Evolutionary conservation across 192 early-diverging fungal species (phyloP).

Genomic region (Backusella morwellensis): DNA sequence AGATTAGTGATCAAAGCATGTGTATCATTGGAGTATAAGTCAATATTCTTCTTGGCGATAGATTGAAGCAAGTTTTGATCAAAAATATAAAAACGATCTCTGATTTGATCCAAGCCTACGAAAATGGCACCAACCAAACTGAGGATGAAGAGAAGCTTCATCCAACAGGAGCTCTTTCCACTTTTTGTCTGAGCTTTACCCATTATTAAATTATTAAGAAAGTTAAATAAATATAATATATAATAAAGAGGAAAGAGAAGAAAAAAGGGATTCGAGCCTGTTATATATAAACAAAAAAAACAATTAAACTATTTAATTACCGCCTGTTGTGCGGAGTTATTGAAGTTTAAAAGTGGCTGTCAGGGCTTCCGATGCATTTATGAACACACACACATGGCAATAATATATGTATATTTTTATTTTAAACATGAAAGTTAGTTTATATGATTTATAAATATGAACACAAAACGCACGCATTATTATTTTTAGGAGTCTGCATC

Average conservation of each 20-base stretch:
- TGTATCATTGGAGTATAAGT: slow-evolving; percentile 34
- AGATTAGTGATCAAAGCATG: slow-evolving; percentile 31
- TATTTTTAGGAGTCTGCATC: not conserved
- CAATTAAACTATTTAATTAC: not conserved
- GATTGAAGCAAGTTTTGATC: slow-evolving; percentile 35
- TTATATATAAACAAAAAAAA: not conserved
- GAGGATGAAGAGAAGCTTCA: slow-evolving; percentile 24
- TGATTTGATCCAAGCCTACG: slow-evolving; percentile 38
- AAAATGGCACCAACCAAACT: slow-evolving; percentile 31
- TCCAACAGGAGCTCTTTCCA: slow-evolving; percentile 3
- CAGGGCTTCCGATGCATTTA: slow-evolving; percentile 3
- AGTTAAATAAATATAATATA: not conserved
- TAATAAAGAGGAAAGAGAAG: not conserved
- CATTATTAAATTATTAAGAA: not conserved
- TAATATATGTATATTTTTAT: not conserved
- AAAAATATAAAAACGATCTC: slow-evolving; percentile 37
- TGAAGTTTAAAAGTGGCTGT: not conserved
- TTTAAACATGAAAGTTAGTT: not conserved
- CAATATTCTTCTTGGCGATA: slow-evolving; percentile 38
- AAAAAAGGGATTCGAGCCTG: not conserved
- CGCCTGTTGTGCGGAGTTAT: not conserved
- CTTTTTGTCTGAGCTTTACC: not conserved
- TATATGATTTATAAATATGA: not conserved
- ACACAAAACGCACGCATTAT: not conserved
- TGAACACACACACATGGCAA: not conserved